Evolutionary conservation across 139 green algal genomes (phyloP).

Genomic region (Picochlorum costavermella): DNA sequence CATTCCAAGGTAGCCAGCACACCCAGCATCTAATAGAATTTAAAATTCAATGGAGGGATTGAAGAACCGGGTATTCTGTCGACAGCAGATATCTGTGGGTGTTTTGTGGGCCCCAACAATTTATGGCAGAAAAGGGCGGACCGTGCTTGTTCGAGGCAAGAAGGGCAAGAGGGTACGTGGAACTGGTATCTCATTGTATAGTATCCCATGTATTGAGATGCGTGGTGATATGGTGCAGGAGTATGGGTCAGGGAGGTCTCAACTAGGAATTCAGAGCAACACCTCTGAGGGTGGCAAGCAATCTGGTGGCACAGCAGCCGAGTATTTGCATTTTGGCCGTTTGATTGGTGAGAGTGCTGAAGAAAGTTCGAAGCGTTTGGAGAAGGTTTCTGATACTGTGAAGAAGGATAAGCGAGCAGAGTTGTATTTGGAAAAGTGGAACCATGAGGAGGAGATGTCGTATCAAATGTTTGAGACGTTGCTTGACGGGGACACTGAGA

Average conservation of each 20-base stretch:
- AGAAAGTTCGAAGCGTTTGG: slow-evolving; percentile 17
- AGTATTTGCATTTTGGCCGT: slow-evolving; percentile 27
- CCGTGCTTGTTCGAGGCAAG: no score
- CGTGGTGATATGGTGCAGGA: slow-evolving; percentile 13
- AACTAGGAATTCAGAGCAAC: no score
- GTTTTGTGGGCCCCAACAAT: no score
- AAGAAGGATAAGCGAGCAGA: slow-evolving; percentile 10
- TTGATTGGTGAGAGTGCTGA: slow-evolving; percentile 19
- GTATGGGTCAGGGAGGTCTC: slow-evolving; percentile 16
- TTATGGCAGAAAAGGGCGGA: no score
- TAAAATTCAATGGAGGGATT: no score
- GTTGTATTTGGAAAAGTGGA: slow-evolving; percentile 11
- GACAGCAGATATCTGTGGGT: no score
- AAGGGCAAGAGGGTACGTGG: no score
- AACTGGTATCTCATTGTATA: no score
- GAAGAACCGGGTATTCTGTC: no score
- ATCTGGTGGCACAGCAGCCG: background rate
- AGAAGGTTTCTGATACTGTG: background rate
- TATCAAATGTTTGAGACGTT: slow-evolving; percentile 31
- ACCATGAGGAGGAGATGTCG: slow-evolving; percentile 9
- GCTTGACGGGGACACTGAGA: background rate
- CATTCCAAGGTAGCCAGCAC: no score
- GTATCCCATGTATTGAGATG: no score
- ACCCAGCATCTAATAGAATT: no score
- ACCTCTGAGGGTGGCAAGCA: background rate